Conservation (phyloP, 257 asterid species). For the Agastache rugosa region DNA sequence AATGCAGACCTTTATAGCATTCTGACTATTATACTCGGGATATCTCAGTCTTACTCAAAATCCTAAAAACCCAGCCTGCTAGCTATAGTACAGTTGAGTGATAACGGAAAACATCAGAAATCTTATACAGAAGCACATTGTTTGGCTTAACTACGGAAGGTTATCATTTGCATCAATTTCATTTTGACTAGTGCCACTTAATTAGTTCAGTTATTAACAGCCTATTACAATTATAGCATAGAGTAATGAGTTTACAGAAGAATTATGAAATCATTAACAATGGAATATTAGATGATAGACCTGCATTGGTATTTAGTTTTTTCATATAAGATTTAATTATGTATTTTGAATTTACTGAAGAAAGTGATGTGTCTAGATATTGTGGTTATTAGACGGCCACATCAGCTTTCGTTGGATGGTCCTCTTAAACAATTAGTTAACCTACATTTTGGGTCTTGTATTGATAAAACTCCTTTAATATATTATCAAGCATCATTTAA, state of each 20-base stretch:
- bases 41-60: background rate
- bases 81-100: background rate
- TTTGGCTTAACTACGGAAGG: background rate
- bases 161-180: background rate
- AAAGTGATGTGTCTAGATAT: background rate
- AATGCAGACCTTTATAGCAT: constrained; percentile 4
- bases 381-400: background rate
- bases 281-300: background rate
- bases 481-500: background rate
- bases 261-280: too few species aligned
- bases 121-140: background rate
- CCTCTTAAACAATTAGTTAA: background rate
- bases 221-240: background rate
- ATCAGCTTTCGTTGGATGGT: background rate
- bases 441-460: background rate
- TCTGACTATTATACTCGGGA: background rate
- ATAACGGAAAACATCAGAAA: constrained; percentile 11
- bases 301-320: background rate
- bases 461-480: background rate
- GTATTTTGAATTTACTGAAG: background rate
- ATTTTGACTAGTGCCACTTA: background rate
- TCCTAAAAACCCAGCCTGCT: too few species aligned
- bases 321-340: background rate
- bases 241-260: too few species aligned
- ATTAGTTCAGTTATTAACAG: too few species aligned